These are phyloP conservation scores for Xylaria flabelliformis DNA, from an alignment of 495 filamentous ascomycete genomes.

Conservation along the genomic window DNA sequence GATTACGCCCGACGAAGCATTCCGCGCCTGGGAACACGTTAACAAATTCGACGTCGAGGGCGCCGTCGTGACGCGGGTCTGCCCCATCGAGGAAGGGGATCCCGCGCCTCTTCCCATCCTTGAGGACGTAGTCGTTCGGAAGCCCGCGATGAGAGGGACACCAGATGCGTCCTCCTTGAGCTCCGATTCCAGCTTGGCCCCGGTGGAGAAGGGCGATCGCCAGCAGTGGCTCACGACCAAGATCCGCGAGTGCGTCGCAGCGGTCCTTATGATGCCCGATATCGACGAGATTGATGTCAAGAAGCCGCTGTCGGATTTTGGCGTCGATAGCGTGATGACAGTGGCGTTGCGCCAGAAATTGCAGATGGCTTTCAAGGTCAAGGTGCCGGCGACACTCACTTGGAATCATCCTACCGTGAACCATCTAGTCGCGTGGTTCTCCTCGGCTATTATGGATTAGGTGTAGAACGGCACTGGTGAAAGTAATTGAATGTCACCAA, in stretches of 20 bases:
- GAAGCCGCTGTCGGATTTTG: conserved; percentile 45
- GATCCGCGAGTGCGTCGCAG: conserved; percentile 34
- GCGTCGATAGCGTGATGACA: conserved; percentile 53
- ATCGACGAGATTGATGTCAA: conserved; percentile 44
- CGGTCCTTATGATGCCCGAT: conserved; percentile 36
- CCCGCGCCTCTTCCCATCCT: conserved; percentile 37
- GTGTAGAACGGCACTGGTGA: not conserved
- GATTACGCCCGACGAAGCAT: conserved; percentile 48
- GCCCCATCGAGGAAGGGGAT: conserved; percentile 21
- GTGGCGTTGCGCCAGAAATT: conserved; percentile 47
- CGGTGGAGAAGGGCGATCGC: conserved; percentile 30
- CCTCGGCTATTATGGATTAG: conserved; percentile 31
- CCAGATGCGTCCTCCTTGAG: conserved; percentile 1
- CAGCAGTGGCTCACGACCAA: conserved; percentile 35
- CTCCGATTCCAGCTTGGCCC: not conserved
- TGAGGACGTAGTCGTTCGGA: conserved; percentile 41
- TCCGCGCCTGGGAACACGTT: conserved; percentile 49
- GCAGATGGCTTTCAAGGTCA: conserved; percentile 44
- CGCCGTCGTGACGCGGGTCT: conserved; percentile 44
- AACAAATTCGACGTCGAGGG: conserved; percentile 44
- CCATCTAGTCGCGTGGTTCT: conserved; percentile 46
- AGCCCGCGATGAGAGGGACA: not conserved
- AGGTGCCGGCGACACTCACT: conserved; percentile 48
- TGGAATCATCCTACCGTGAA: conserved; percentile 48
- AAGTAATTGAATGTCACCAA: not conserved